These are phyloP conservation scores for Marchantia paleacea DNA, from an alignment of 225 moss, liverwort and hornwort species.

Conservation along the genomic window DNA sequence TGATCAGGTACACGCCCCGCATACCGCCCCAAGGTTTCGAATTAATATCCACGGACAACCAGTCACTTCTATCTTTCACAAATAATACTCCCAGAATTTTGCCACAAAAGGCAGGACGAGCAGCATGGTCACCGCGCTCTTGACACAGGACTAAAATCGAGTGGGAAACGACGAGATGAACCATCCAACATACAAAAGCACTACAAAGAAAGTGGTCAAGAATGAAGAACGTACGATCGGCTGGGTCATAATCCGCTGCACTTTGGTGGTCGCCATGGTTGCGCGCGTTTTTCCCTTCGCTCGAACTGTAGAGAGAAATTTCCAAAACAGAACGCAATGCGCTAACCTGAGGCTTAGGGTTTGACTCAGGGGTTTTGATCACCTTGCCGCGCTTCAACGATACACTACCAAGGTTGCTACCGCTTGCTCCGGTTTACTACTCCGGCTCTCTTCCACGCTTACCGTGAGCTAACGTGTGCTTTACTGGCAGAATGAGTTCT, in stretches of 20 bases:
- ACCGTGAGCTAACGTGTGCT: too few relatives aligned
- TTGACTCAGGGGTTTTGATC: background rate
- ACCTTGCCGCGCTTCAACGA: background rate
- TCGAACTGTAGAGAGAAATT: slow-evolving; percentile 5
- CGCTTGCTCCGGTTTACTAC: too few relatives aligned
- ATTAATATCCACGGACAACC: background rate
- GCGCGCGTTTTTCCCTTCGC: slow-evolving; percentile 14
- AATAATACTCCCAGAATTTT: background rate
- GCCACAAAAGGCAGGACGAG: background rate
- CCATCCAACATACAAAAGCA: background rate
- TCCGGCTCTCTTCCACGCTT: too few relatives aligned
- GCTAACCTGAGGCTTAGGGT: background rate
- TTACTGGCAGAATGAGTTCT: too few relatives aligned
- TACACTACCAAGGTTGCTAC: too few relatives aligned
- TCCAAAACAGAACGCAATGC: background rate
- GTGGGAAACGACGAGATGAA: background rate
- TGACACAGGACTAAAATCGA: background rate
- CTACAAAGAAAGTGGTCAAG: background rate
- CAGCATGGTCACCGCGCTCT: background rate
- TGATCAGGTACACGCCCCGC: too few relatives aligned
- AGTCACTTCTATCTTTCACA: background rate
- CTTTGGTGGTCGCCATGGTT: slow-evolving; percentile 97
- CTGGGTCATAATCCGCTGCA: slow-evolving; percentile 99
- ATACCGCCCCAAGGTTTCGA: background rate
- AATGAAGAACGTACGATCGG: slow-evolving; percentile 51